These are phyloP conservation scores for Apophysomyces variabilis DNA, from an alignment of 371 early-diverging fungal species.

Conservation along the genomic window DNA sequence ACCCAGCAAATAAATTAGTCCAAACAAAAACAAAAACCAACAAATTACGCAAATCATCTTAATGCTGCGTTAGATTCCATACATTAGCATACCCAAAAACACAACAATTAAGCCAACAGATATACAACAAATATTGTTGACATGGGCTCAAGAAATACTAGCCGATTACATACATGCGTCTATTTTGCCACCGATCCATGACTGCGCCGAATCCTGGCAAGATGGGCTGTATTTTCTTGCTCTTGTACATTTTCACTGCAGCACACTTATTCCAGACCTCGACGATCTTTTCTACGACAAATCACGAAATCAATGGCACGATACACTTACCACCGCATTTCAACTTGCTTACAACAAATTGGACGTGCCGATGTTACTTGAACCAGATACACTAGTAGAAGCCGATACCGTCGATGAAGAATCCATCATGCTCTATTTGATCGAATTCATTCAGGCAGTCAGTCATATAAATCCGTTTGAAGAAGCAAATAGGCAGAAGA, in stretches of 20 bases:
- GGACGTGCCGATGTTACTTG: conserved; percentile 28
- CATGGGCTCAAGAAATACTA: conserved; percentile 66
- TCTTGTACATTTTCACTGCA: conserved; percentile 68
- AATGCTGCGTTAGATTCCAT: conserved; percentile 17
- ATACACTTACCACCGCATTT: conserved; percentile 24
- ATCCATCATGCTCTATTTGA: conserved; percentile 25
- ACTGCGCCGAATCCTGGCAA: conserved; percentile 66
- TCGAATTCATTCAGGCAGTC: conserved; percentile 26
- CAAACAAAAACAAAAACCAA: not conserved
- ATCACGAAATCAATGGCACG: conserved; percentile 18
- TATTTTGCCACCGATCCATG: conserved; percentile 51
- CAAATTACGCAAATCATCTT: not conserved
- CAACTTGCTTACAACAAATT: conserved; percentile 28
- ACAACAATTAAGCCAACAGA: conserved; percentile 37
- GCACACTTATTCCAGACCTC: conserved; percentile 60
- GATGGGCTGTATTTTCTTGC: conserved; percentile 68
- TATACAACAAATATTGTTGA: conserved; percentile 53
- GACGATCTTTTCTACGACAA: conserved; percentile 24
- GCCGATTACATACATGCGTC: conserved; percentile 57
- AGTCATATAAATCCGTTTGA: conserved; percentile 11
- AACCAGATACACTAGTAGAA: conserved; percentile 21
- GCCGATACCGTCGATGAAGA: conserved; percentile 23
- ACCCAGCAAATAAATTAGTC: not conserved
- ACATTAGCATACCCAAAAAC: conserved; percentile 32
- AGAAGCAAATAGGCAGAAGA: not conserved